Evolutionary conservation across 2,329 filamentous ascomycete species (phyloP), one percentile per base, ranked within the genome.

Genomic region (Graphilbum sp.): DNA sequence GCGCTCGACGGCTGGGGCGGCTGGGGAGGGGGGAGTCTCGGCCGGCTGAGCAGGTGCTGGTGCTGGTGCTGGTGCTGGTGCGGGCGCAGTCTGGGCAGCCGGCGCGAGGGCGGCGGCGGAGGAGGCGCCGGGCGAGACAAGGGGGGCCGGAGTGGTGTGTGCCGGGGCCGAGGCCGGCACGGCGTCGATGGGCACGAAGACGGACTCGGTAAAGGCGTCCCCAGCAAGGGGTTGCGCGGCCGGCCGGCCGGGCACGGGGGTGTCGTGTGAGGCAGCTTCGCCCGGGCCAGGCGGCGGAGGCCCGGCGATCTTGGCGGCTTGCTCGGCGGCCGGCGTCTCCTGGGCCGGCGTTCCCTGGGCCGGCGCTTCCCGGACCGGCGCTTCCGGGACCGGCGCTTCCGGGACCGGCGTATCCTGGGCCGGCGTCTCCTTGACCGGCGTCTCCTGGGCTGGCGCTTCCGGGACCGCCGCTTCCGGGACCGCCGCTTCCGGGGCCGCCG

Each of bases 1-100:
- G 45, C 67, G 69, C 44, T 65, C 61, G 16, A 55, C 16, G 50
- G 51, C 23, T 25, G 23, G 23, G 23, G 23, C 23, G 23, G 23
- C 7, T 7, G 23, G 12, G 23, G 23, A 25, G 12, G 23, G 7
- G 23, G 23, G 23, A 25, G 31, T 32, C 31, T 19, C 8, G n/a
- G 25, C 9, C 9, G 32, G 19, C 20, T 32, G 32, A 21, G 25
- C 5, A 12, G 4, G 12, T 12, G n/a, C 29, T 16, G 23, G 10
- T 17, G 18, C 32, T 2, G 19, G 5, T 5, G 20, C 29, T 30
- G 39, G 33, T 24, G 19, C 19, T 34, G 24, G 11, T 36, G 36
- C 15, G 16, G 32, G 12, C 16, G 13, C n/a, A 21, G 18, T 12
- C 16, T 21, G 12, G 3, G 33, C 2, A 17, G 34, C 19, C 5